Conservation (phyloP, 2,329 filamentous ascomycete genomes). For the Aspergillus candidus region DNA sequence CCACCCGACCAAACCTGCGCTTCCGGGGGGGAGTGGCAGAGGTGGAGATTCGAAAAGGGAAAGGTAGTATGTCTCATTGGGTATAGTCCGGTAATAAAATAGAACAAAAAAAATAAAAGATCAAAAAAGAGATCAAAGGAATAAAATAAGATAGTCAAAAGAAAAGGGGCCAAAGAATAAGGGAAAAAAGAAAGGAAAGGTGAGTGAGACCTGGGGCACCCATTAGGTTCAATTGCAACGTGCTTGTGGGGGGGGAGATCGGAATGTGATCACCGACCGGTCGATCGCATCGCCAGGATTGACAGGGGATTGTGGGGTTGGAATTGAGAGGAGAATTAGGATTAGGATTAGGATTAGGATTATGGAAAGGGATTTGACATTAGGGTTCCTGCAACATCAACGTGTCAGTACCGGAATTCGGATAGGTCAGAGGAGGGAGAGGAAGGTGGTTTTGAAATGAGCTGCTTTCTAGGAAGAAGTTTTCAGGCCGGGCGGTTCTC, state of each 20-base stretch:
- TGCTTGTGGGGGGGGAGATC: constrained; percentile 12
- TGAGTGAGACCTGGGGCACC: no score
- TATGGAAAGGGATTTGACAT: constrained; percentile 4
- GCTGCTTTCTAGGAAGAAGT: no score
- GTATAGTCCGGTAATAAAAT: background rate
- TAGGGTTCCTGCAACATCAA: constrained; percentile 10
- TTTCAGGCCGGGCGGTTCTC: no score
- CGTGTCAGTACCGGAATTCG: constrained; percentile 4
- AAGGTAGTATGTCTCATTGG: constrained; percentile 14
- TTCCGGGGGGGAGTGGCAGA: no score
- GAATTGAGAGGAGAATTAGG: constrained; percentile 5
- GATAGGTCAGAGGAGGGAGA: background rate
- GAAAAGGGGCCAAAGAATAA: no score
- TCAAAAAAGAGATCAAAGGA: no score
- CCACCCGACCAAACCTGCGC: background rate
- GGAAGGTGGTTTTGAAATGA: no score
- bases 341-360: background rate
- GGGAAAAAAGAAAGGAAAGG: no score
- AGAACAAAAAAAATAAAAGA: no score
- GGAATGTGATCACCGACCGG: constrained; percentile 12
- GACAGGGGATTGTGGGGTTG: constrained; percentile 4
- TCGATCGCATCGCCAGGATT: constrained; percentile 7
- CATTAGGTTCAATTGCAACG: constrained; percentile 10
- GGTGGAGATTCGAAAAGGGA: background rate
- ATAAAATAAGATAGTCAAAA: no score